Conservation (phyloP, 306 rosid species). For the Dryas drummondii region DNA sequence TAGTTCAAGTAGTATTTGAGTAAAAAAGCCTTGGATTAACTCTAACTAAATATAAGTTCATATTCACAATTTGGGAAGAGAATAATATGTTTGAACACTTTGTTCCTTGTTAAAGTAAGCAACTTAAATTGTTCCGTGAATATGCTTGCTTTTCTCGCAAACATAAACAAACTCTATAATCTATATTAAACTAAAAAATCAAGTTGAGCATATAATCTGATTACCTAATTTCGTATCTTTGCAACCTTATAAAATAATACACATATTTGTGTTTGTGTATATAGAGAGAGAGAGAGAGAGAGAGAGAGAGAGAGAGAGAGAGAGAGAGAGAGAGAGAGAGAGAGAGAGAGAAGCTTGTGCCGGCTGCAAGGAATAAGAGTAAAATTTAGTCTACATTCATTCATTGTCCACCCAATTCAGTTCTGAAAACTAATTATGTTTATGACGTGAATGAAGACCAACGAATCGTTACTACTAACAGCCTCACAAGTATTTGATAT, state of each 20-base stretch:
- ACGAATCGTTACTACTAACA: background rate
- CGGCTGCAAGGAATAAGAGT: slow-evolving; percentile 11
- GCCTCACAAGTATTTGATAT: background rate
- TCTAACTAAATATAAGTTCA: no score
- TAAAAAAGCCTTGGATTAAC: no score
- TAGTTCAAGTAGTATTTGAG: no score
- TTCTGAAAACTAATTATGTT: background rate
- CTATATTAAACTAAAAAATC: slow-evolving; percentile 1
- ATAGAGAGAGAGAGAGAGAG: background rate
- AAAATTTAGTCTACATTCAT: background rate
- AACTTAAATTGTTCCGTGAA: slow-evolving; percentile 15
- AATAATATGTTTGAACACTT: background rate
- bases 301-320: background rate
- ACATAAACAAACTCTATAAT: background rate
- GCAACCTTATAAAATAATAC: slow-evolving; percentile 5
- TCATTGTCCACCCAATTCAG: background rate
- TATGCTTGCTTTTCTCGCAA: background rate
- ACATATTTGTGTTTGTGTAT: background rate
- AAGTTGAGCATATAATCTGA: slow-evolving; percentile 8
- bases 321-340: background rate
- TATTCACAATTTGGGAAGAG: background rate
- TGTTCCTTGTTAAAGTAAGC: background rate
- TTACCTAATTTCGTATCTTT: slow-evolving; percentile 27
- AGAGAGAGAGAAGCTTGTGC: slow-evolving; percentile 14
- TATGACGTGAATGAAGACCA: background rate